Percentiles rank a stretch among this genome's conserved stretches.
phyloP scores from a whole-genome alignment of 2,329 filamentous ascomycete species.

The Ceratocystiopsis minuta region DNA sequence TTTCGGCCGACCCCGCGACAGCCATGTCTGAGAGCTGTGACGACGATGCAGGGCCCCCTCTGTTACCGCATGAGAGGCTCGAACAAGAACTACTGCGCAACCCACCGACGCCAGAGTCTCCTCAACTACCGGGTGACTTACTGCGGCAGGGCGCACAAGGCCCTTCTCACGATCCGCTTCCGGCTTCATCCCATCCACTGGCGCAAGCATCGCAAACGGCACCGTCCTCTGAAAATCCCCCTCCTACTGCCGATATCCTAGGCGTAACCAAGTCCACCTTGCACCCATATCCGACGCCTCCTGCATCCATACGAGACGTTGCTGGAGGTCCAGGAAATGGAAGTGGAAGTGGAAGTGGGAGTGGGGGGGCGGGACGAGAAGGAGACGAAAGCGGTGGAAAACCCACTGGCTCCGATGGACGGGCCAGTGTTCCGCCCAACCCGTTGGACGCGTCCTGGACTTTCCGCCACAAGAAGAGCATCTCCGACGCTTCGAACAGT shows the following conservation, averaged over 20 bases:
- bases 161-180: no score
- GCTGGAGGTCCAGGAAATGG: slow-evolving; percentile 10
- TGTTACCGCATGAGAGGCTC: no score
- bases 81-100: no score
- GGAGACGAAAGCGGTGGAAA: not conserved
- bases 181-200: no score
- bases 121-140: no score
- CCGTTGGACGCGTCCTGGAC: slow-evolving; percentile 8
- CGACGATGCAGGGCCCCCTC: no score
- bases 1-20: no score
- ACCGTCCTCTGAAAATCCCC: not conserved
- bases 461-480: slow-evolving; percentile 25
- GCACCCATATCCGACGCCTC: slow-evolving; percentile 39
- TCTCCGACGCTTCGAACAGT: slow-evolving; percentile 25
- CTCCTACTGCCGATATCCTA: not conserved
- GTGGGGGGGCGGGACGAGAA: not conserved
- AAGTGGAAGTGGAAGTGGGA: not conserved
- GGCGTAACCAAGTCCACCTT: slow-evolving; percentile 5
- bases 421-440: not conserved
- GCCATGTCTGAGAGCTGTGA: no score
- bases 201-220: not conserved
- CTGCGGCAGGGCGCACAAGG: no score
- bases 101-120: no score
- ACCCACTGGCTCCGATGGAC: no score
- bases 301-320: slow-evolving; percentile 25